phyloP scores from a whole-genome alignment of 352 stramenopile genomes.

The Phytophthora citricola region DNA sequence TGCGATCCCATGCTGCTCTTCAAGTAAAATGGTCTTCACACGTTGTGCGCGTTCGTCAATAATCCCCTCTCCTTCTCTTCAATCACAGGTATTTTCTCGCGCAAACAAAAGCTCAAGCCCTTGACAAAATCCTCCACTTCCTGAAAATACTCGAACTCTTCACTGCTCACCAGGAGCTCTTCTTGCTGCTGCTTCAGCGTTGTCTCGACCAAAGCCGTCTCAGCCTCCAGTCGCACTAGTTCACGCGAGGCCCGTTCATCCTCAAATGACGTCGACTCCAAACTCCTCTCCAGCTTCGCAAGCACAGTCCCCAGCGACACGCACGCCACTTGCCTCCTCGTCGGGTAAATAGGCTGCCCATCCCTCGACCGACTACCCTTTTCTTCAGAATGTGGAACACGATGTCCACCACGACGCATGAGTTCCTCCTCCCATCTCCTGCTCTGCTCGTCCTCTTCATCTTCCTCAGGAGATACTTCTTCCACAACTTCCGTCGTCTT shows the following conservation, averaged over 20 bases:
- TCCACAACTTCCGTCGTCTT: conserved; percentile 55
- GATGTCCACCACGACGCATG: conserved; percentile 72
- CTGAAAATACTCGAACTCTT: conserved; percentile 85
- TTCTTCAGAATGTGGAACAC: conserved; percentile 12
- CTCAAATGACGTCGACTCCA: conserved; percentile 55
- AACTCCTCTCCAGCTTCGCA: conserved; percentile 51
- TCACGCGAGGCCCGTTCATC: conserved; percentile 58
- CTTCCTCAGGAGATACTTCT: conserved; percentile 42
- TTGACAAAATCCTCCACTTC: conserved; percentile 80
- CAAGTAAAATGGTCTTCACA: conserved; percentile 17
- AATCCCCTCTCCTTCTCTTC: conserved; percentile 48
- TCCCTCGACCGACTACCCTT: conserved; percentile 19
- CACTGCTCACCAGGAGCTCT: conserved; percentile 58
- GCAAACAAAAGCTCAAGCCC: conserved; percentile 75
- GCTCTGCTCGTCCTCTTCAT: conserved; percentile 57
- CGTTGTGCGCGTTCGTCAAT: conserved; percentile 23
- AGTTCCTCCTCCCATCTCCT: conserved; percentile 80
- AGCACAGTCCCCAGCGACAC: conserved; percentile 61
- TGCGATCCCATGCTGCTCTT: conserved; percentile 22
- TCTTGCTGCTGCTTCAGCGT: conserved; percentile 51
- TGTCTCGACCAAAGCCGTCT: conserved; percentile 51
- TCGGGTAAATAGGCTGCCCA: conserved; percentile 53
- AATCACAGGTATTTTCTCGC: conserved; percentile 67
- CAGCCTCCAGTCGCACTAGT: conserved; percentile 57
- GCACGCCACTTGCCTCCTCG: conserved; percentile 49